Evolutionary conservation across 129 eudicot genomes (phyloP).

Genomic region (Centaurea solstitialis): DNA sequence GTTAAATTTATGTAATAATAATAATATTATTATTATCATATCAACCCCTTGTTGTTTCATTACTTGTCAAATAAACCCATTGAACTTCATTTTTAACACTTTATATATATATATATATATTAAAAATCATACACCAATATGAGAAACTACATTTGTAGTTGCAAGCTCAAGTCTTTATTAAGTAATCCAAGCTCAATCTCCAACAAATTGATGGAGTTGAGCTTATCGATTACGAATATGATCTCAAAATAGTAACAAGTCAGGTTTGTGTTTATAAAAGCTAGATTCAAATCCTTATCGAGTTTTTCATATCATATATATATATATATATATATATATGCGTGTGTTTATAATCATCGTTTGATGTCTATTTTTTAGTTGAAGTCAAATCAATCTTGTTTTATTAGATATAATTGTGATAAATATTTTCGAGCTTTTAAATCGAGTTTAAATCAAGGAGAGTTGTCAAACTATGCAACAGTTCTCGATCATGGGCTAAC

Average conservation of each 20-base stretch:
- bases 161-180: background rate
- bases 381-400: background rate
- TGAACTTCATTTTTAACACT: background rate
- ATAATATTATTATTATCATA: background rate
- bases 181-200: background rate
- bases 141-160: background rate
- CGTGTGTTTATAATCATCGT: too few relatives aligned
- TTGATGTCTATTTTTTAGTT: too few relatives aligned
- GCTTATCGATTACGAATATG: background rate
- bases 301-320: background rate
- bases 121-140: background rate
- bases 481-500: too few relatives aligned
- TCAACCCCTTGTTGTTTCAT: slow-evolving; percentile 5
- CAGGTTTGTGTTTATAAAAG: background rate
- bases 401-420: background rate
- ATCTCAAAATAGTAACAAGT: background rate
- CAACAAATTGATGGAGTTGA: background rate
- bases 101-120: background rate
- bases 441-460: background rate
- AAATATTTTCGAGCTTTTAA: background rate
- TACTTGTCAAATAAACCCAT: background rate
- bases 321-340: too few relatives aligned
- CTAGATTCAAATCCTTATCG: background rate
- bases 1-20: background rate
- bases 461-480: background rate